Base-by-base conservation (phyloP, 768 basidiomycete species). In the Daedalea quercina region DNA sequence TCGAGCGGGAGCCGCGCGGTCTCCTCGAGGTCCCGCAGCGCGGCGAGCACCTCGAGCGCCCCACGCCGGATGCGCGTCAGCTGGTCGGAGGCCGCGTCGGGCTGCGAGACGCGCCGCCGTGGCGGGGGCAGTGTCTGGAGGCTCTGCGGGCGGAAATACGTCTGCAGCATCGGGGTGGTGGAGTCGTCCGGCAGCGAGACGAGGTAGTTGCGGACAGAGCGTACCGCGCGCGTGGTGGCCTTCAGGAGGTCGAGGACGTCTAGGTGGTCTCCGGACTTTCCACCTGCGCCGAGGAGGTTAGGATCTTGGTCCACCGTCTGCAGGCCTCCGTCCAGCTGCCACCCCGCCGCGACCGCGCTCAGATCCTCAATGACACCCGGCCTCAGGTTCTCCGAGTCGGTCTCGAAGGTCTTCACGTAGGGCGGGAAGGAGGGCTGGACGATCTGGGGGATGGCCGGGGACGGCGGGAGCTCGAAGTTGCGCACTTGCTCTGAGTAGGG, bases 161-260 rank as follows among this genome's bases (percentile, higher is more conserved):
- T 44, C 46, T 52, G 51, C 28, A 20, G 55, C 26, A 59, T 57
- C 1, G 69, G 59, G 72, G 44, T 75, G 72, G 35, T 75, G 75
- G 62, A 77, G 57, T 91, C 87, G 62, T 91, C 84, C 0, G 90
- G 91, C 13, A 94, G 79, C 0, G 87, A 82, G 28, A 94, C 72
- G 19, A 93, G 71, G 65, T 93, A 94, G 65, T 90, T 90, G 12
- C 92, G 79, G 28, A 90, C 86, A 13, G 85, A 84, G 31, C 93
- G 82, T 44, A 96, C 82, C 3, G 88, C 82, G 37, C 77, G 78
- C 7, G 91, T 92, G 0, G 92, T 94, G 1, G 76, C 81, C 67
- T 90, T 85, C 53, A 95, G 79, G 3, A 84, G 72, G 3, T 73
- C 74, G 9, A 94, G 76, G 7, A 96, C 76, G 55, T 90, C 86